Evolutionary conservation across 305 asterid genomes (phyloP), one percentile per base, ranked within the genome.

Genomic region (Fraxinus velutina): DNA sequence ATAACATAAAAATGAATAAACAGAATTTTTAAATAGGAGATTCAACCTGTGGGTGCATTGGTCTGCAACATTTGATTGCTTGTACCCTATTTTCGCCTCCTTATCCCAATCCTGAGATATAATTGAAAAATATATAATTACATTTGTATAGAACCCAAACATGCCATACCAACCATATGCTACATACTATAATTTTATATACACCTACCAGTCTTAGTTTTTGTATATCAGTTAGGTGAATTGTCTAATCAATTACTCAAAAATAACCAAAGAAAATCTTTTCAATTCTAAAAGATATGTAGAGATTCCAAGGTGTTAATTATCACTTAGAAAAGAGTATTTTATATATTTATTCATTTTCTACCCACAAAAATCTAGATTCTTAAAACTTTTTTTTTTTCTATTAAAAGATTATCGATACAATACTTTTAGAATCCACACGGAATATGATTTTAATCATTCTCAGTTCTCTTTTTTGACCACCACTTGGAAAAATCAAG

Each of bases 11-110:
- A 55, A 55, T 17, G 66, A 55, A 55, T 50, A 15, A 15, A 50
- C 60, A 68, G 74, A 68, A 12, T 12, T 29, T 30, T 68, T 27
- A 29, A 60, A 78, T 37, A 8, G 29, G 60, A 50, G 60, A 15
- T 50, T 50, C 64, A 50, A 89, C 99, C 97, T 93, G 83, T 95
- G 91, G 37, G 94, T 92, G 88, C 99, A 95, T 77, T 95, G 97
- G 66, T 89, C 92, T 86, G 83, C 97, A 70, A 95, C 90, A 78
- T 84, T 92, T 27, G 98, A 95, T 68, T 89, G 88, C 83, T 89
- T 90, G 89, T 79, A 95, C 57, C 97, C 96, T 27, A 76, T 75
- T 24, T 89, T 75, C 47, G 84, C 78, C 83, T 92, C 97, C 73
- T 90, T 89, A 17, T 55, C 3, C 99, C 99, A 95, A 52, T 95